phyloP scores from a whole-genome alignment of 1,284 basidiomycete species.

The Cronartium ribicola region DNA sequence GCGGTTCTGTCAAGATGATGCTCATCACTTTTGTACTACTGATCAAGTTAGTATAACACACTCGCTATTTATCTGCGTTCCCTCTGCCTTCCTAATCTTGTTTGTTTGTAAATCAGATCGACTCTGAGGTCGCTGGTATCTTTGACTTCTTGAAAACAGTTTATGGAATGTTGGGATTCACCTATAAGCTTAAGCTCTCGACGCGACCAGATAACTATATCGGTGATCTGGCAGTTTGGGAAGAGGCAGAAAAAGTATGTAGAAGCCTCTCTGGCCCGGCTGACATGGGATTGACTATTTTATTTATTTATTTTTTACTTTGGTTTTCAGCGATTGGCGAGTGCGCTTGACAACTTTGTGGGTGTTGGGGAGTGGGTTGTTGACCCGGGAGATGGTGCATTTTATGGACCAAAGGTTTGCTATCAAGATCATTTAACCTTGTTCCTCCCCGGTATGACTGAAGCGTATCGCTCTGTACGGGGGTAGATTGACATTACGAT shows the following conservation, averaged over 20 bases:
- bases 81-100: background rate
- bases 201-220: constrained; percentile 94
- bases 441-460: no score
- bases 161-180: constrained; percentile 94
- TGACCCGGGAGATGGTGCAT: constrained; percentile 91
- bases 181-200: constrained; percentile 91
- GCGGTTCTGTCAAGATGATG: constrained; percentile 95
- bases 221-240: constrained; percentile 84
- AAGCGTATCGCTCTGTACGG: background rate
- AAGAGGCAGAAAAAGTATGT: constrained; percentile 72
- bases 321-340: constrained; percentile 66
- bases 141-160: constrained; percentile 94
- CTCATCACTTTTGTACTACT: constrained; percentile 91
- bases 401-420: constrained; percentile 53
- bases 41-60: constrained; percentile 61
- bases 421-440: background rate
- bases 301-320: no score
- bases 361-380: constrained; percentile 80
- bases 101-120: constrained; percentile 60
- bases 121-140: constrained; percentile 74
- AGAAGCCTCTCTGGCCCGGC: background rate
- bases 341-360: constrained; percentile 79
- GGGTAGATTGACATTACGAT: constrained; percentile 90
- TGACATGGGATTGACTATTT: background rate
- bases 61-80: background rate